These are phyloP conservation scores for Aureobasidium lini DNA, from an alignment of 2,329 filamentous ascomycete genomes.

Conservation along the genomic window DNA sequence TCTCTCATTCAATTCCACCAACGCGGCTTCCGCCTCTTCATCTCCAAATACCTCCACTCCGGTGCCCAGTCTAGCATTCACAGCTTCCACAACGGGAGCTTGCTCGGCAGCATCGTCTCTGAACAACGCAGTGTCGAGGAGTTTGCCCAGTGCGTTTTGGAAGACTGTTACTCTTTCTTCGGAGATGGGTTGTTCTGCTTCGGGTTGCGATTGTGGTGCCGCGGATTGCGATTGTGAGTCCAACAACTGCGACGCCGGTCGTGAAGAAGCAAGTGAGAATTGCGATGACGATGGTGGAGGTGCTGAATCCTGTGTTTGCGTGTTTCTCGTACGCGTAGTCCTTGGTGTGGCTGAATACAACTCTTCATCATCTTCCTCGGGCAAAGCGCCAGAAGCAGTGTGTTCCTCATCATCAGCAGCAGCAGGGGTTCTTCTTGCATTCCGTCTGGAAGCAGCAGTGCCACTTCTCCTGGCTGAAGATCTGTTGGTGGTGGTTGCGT, in stretches of 20 bases:
- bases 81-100: conserved; percentile 64
- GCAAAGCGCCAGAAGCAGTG: conserved; percentile 24
- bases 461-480: conserved; percentile 17
- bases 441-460: conserved; percentile 18
- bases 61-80: conserved; percentile 64
- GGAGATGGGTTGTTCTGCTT: conserved; percentile 43
- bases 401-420: conserved; percentile 20
- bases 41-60: conserved; percentile 55
- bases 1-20: conserved; percentile 69
- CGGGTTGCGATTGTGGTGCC: conserved; percentile 17
- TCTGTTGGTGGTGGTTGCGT: conserved; percentile 41
- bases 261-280: conserved; percentile 70
- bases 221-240: conserved; percentile 38
- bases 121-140: conserved; percentile 79
- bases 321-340: conserved; percentile 21
- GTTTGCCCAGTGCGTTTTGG: conserved; percentile 70
- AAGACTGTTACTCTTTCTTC: conserved; percentile 63
- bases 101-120: conserved; percentile 76
- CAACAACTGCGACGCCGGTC: conserved; percentile 64
- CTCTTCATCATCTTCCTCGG: conserved; percentile 48
- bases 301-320: conserved; percentile 27
- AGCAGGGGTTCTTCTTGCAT: neutral
- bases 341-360: conserved; percentile 45
- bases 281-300: conserved; percentile 43
- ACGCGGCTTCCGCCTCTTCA: conserved; percentile 66